Conservation (phyloP, 2,329 filamentous ascomycete genomes). For the Sporothrix luriei region DNA sequence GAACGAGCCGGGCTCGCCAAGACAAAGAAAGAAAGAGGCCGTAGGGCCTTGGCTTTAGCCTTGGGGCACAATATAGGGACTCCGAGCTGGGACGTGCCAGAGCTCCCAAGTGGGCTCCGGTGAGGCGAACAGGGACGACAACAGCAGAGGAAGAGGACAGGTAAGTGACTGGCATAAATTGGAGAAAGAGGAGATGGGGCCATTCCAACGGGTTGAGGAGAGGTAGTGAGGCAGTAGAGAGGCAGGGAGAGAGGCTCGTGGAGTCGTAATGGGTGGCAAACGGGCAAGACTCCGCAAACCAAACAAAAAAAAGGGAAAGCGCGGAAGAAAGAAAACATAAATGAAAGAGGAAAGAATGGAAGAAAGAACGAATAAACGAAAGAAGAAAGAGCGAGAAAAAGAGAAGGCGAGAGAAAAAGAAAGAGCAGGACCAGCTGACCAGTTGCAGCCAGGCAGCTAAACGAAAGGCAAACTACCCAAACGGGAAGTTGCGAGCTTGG, state of each 20-base stretch:
- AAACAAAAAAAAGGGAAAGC: constrained; percentile 6
- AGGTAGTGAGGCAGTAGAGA: no score
- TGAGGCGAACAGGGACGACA: background rate
- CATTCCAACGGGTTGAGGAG: no score
- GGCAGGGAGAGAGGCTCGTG: no score
- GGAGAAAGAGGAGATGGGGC: no score
- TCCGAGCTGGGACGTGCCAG: no score
- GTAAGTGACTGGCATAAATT: no score
- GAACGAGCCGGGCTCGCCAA: background rate
- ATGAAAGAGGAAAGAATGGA: background rate
- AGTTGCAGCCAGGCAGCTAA: no score
- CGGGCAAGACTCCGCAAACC: background rate
- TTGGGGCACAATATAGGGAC: background rate
- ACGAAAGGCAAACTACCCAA: constrained; percentile 4
- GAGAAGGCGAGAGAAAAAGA: background rate
- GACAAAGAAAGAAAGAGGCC: constrained; percentile 12
- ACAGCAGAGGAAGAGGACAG: no score
- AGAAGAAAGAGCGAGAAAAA: background rate
- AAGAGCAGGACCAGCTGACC: background rate
- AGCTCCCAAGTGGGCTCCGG: background rate
- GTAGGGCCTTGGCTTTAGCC: background rate
- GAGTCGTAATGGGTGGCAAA: no score
- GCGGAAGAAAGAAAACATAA: background rate
- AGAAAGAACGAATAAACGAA: background rate
- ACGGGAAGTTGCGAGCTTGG: background rate